Evolutionary conservation across 176 grass and related monocot species (phyloP).

Genomic region (Aegilops sharonensis): DNA sequence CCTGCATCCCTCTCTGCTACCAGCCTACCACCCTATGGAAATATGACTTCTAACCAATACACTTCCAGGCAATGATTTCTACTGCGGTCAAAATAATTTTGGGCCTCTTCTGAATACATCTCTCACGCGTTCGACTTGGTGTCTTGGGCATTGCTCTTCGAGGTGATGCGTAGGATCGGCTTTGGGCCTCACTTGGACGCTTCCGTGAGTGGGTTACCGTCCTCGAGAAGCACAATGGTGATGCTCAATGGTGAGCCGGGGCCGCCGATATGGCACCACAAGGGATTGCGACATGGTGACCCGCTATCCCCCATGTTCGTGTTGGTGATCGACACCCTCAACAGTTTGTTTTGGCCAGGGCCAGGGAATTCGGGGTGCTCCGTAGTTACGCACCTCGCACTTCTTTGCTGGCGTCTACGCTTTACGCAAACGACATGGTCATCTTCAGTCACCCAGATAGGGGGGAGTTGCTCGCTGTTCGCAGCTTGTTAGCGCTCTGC

Average conservation of each 20-base stretch:
- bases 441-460: background rate
- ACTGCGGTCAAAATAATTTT: background rate
- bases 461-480: no score
- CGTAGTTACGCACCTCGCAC: no score
- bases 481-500: background rate
- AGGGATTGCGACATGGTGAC: background rate
- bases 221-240: background rate
- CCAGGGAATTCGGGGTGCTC: background rate
- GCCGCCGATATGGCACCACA: background rate
- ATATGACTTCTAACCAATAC: background rate
- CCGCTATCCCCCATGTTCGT: background rate
- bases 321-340: background rate
- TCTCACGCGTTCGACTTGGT: no score
- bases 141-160: background rate
- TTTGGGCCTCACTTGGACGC: background rate
- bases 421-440: background rate
- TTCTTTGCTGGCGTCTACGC: no score
- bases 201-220: background rate
- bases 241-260: background rate
- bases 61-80: background rate
- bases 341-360: background rate
- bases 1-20: constrained; percentile 78
- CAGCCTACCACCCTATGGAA: constrained; percentile 60
- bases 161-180: background rate
- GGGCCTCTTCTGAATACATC: background rate